Base-by-base conservation (phyloP, 2,329 filamentous ascomycete species). In the Diaporthe aspalathi region DNA sequence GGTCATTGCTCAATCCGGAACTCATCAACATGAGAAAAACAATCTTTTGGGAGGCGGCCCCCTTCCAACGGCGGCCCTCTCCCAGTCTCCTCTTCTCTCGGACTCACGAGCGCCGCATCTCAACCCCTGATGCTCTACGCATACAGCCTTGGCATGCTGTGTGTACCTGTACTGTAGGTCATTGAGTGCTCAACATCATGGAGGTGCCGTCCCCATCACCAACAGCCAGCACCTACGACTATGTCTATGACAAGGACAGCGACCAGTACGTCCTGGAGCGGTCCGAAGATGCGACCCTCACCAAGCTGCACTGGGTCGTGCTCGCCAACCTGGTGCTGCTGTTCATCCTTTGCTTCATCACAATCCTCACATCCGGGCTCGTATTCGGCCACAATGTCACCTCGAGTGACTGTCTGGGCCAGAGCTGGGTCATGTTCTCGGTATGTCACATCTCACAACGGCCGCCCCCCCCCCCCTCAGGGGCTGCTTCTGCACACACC, bases 381-480 rank as follows among this genome's bases (percentile, higher is more conserved):
- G 67, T 65, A 32, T 73, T 70, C n/a, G 70, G 62, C 40, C 54
- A 68, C 27, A 63, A 50, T 12, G 70, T 72, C 24, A 22, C 27
- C 8, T 67, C 63, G 9, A 24, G 16, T 38, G 67, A 72, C 62
- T 73, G 62, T 27, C 67, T 73, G 32, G 70, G 60, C 29, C 72
- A 73, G 60, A 70, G 70, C 67, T 73, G 70, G 66, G 63, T 73
- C 67, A 70, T 73, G 70, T 72, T 73, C 38, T 70, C 72, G 54
- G 72, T 73, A 73, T n/a, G 52, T 68, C 54, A 38, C 67, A 56
- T 68, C 52, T 60, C 52, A 57, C 52, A 53, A 40, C 9, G 5
- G 7, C 20, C n/a, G 9, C n/a, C 32, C 32, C n/a, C n/a, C n/a
- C n/a, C n/a, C n/a, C n/a, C n/a, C n/a, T n/a, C n/a, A n/a, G 29